phyloP scores from a whole-genome alignment of 2,329 filamentous ascomycete genomes.

The Coleophoma crateriformis region DNA sequence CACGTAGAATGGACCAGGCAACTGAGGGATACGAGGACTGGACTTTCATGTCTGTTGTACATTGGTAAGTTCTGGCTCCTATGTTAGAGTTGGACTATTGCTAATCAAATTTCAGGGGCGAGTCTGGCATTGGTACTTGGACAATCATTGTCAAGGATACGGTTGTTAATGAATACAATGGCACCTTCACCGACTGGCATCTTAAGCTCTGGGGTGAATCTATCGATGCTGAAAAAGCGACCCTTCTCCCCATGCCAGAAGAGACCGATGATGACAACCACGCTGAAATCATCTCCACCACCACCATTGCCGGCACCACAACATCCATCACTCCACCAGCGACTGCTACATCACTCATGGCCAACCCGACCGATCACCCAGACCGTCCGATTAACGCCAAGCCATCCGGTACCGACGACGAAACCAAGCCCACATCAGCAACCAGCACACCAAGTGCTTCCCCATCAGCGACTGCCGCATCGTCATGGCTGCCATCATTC shows the following conservation, averaged over 20 bases:
- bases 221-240: slow-evolving; percentile 69
- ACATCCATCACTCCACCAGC: slow-evolving; percentile 36
- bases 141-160: slow-evolving; percentile 86
- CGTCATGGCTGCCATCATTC: slow-evolving; percentile 68
- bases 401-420: slow-evolving; percentile 19
- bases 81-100: slow-evolving; percentile 5
- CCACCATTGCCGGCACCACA: slow-evolving; percentile 45
- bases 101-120: slow-evolving; percentile 59
- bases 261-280: slow-evolving; percentile 82
- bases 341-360: slow-evolving; percentile 36
- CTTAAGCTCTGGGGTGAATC: slow-evolving; percentile 91
- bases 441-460: slow-evolving; percentile 23
- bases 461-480: slow-evolving; percentile 10
- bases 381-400: slow-evolving; percentile 50
- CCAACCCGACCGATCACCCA: slow-evolving; percentile 55
- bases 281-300: slow-evolving; percentile 57
- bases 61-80: slow-evolving; percentile 60
- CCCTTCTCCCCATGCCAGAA: slow-evolving; percentile 72
- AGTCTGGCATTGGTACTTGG: slow-evolving; percentile 83
- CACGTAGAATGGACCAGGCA: slow-evolving; percentile 64
- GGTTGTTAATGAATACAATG: slow-evolving; percentile 67
- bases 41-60: slow-evolving; percentile 98
- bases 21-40: slow-evolving; percentile 78
- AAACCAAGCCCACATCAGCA: slow-evolving; percentile 7
- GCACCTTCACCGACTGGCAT: slow-evolving; percentile 85